Conservation (phyloP, 2,329 filamentous ascomycete genomes). For the Phialocephala sp. region DNA sequence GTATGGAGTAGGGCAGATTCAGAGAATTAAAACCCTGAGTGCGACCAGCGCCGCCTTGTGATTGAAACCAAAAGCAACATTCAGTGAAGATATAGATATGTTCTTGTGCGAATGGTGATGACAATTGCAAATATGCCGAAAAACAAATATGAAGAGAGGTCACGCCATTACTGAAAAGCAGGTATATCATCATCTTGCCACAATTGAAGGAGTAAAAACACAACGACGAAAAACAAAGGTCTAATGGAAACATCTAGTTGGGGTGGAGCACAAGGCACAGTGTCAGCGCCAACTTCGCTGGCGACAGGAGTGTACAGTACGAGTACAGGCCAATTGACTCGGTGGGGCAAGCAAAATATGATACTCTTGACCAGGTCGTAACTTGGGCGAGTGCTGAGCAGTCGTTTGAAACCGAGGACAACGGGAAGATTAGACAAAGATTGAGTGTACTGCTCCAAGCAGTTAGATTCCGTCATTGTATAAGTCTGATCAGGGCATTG, state of each 20-base stretch:
- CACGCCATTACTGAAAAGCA: conserved; percentile 8
- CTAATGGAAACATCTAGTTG: no score
- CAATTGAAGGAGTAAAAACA: neutral
- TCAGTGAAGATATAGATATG: conserved; percentile 26
- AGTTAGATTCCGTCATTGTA: no score
- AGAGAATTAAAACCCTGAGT: conserved; percentile 26
- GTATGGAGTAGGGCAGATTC: conserved; percentile 27
- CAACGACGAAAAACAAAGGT: no score
- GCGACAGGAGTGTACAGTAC: no score
- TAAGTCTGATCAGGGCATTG: no score
- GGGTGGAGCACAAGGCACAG: no score
- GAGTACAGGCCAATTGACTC: no score
- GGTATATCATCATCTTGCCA: conserved; percentile 3
- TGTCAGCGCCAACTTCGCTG: conserved; percentile 13
- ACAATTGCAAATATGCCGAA: conserved; percentile 2
- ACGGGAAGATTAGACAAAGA: no score
- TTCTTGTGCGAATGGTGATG: conserved; percentile 8
- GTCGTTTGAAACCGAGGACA: no score
- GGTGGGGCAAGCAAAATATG: neutral
- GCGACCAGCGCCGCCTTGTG: conserved; percentile 22
- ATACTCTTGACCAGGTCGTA: neutral
- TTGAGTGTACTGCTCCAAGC: no score
- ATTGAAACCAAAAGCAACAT: conserved; percentile 27
- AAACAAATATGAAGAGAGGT: conserved; percentile 1
- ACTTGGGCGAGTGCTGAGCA: no score